phyloP scores from a whole-genome alignment of 495 filamentous ascomycete species.

The Penicillium desertorum region DNA sequence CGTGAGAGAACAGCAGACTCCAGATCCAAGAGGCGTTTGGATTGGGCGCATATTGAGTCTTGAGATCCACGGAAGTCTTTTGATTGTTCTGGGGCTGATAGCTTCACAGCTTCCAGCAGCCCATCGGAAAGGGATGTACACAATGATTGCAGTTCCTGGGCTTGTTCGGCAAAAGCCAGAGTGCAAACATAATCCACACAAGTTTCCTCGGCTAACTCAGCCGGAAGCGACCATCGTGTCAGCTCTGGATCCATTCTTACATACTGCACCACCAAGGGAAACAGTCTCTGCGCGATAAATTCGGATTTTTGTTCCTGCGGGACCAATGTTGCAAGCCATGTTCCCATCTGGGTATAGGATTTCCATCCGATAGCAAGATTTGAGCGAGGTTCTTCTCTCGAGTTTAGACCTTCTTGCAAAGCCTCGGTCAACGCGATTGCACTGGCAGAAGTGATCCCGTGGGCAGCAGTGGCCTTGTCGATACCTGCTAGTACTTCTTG shows the following conservation, averaged over 20 bases:
- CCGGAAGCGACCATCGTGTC: constrained; percentile 51
- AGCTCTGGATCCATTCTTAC: constrained; percentile 47
- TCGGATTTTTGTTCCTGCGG: constrained; percentile 45
- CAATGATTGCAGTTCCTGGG: constrained; percentile 38
- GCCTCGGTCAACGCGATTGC: constrained; percentile 55
- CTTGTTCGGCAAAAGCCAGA: constrained; percentile 28
- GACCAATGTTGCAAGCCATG: constrained; percentile 48
- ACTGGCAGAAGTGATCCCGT: constrained; percentile 26
- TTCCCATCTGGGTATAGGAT: constrained; percentile 62
- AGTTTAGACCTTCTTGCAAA: constrained; percentile 65
- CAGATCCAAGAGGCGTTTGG: constrained; percentile 61
- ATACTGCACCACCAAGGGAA: constrained; percentile 60
- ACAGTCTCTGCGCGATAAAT: constrained; percentile 50
- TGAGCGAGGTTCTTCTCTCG: constrained; percentile 67
- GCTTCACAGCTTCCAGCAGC: constrained; percentile 61
- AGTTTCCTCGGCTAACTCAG: constrained; percentile 37
- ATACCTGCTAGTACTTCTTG: constrained; percentile 46
- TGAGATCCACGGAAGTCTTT: constrained; percentile 73
- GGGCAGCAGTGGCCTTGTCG: constrained; percentile 44
- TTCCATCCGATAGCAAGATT: constrained; percentile 69
- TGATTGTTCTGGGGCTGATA: constrained; percentile 74
- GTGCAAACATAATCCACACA: constrained; percentile 40
- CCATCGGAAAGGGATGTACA: constrained; percentile 57
- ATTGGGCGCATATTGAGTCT: constrained; percentile 57
- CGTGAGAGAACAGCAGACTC: constrained; percentile 47